These are phyloP conservation scores for Colletotrichum sp. DNA, from an alignment of 2,329 filamentous ascomycete genomes.

Conservation along the genomic window DNA sequence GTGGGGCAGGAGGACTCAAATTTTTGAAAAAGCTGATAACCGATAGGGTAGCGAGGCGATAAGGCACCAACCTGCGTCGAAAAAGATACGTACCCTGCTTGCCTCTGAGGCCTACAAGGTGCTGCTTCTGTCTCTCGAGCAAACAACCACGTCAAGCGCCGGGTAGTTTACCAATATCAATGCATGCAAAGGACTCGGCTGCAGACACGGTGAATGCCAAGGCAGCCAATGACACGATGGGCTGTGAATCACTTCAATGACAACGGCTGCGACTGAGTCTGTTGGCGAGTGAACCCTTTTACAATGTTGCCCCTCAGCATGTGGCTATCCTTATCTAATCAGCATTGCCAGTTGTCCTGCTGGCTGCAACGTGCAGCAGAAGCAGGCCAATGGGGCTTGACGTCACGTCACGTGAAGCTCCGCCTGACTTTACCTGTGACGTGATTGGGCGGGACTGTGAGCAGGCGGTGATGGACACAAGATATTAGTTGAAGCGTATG, in stretches of 20 bases:
- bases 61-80: background rate
- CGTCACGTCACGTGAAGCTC: constrained; percentile 13
- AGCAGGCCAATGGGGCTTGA: constrained; percentile 14
- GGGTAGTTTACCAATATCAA: background rate
- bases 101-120: background rate
- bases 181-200: background rate
- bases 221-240: background rate
- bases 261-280: background rate
- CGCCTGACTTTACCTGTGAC: background rate
- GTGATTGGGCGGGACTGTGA: background rate
- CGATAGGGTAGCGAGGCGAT: constrained; percentile 20
- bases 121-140: background rate
- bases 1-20: constrained; percentile 7
- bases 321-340: constrained; percentile 5
- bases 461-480: background rate
- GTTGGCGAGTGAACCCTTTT: background rate
- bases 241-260: background rate
- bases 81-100: background rate
- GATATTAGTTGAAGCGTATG: background rate
- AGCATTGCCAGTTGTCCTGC: background rate
- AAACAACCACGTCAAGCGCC: background rate
- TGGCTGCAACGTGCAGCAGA: background rate
- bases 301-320: background rate
- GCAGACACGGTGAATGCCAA: background rate
- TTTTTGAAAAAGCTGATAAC: constrained; percentile 18